Evolutionary conservation across 306 rosid species (phyloP).

Genomic region (Acacia crassicarpa): DNA sequence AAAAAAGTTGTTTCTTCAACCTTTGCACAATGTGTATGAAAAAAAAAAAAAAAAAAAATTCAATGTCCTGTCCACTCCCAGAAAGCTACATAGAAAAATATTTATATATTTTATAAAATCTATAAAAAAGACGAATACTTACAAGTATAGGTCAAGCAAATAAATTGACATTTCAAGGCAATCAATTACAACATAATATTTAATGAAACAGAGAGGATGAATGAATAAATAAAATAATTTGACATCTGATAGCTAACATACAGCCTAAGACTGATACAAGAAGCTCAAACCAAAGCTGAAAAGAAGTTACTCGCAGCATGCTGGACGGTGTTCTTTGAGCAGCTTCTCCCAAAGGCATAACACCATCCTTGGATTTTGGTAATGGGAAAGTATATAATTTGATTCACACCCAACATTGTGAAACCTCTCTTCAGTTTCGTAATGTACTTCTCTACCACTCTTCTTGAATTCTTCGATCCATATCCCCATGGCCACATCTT

Average conservation of each 20-base stretch:
- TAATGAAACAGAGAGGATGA: constrained; percentile 11
- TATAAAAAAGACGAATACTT: no score
- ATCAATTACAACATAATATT: background rate
- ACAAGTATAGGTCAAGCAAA: background rate
- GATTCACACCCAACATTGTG: constrained; percentile 81
- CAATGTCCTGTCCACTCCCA: background rate
- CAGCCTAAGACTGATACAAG: constrained; percentile 9
- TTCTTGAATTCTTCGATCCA: constrained; percentile 80
- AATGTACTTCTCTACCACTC: constrained; percentile 65
- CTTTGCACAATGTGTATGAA: background rate
- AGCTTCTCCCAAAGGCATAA: constrained; percentile 94
- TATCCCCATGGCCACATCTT: constrained; percentile 97
- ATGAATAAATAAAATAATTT: constrained; percentile 41
- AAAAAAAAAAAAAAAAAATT: no score
- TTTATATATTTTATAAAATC: no score
- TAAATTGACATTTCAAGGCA: background rate
- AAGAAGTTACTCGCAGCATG: constrained; percentile 71
- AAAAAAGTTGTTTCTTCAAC: background rate
- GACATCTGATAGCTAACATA: constrained; percentile 3
- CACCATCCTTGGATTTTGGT: constrained; percentile 79
- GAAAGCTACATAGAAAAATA: background rate
- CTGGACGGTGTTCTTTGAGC: constrained; percentile 60
- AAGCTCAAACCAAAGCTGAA: background rate
- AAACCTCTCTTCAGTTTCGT: constrained; percentile 72
- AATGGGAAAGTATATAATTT: constrained; percentile 80